Conservation (phyloP, 805 yeast genomes). For the Yamadazyma paraphyllophila region DNA sequence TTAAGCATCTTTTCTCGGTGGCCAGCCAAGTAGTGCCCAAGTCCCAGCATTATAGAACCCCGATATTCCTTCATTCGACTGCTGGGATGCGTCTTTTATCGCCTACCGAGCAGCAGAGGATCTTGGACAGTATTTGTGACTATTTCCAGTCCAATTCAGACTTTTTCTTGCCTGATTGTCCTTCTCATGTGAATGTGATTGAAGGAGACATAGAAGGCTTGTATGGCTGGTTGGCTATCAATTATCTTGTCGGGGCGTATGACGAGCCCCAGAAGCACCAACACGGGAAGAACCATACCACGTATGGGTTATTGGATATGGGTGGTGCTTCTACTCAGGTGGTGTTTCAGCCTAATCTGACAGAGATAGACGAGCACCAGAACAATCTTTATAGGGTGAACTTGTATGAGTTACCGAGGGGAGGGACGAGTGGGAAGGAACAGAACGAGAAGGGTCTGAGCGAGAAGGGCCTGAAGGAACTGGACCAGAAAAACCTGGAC, state of each 20-base stretch:
- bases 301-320: constrained; percentile 60
- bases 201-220: constrained; percentile 68
- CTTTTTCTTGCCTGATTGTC: constrained; percentile 61
- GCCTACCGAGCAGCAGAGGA: constrained; percentile 48
- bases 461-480: background rate
- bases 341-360: constrained; percentile 55
- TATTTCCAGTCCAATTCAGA: constrained; percentile 47
- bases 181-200: constrained; percentile 55
- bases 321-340: constrained; percentile 69
- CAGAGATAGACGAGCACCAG: constrained; percentile 43
- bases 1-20: constrained; percentile 46
- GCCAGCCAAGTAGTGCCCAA: constrained; percentile 55
- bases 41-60: constrained; percentile 61
- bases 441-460: background rate
- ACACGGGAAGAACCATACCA: constrained; percentile 44
- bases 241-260: constrained; percentile 50
- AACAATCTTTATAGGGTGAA: constrained; percentile 46
- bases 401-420: constrained; percentile 27
- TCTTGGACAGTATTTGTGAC: constrained; percentile 48
- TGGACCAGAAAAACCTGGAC: background rate
- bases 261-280: constrained; percentile 34
- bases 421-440: background rate
- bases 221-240: constrained; percentile 65
- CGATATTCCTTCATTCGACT: constrained; percentile 66
- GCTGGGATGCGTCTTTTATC: constrained; percentile 64